Conservation (phyloP, 2,329 filamentous ascomycete species). For the Pseudocercospora fuligena region DNA sequence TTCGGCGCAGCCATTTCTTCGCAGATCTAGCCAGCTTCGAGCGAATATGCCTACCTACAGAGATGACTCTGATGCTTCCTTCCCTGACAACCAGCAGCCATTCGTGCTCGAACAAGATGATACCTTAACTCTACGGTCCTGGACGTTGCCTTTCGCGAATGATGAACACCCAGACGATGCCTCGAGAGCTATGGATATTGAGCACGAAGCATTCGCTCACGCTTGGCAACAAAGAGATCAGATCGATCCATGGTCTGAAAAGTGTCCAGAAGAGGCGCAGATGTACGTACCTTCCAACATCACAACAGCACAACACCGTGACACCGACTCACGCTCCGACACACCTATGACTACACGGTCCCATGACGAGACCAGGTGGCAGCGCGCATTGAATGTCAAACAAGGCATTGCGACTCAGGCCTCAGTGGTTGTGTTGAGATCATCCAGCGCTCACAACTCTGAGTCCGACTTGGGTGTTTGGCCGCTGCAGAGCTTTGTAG, state of each 20-base stretch:
- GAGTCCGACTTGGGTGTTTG: constrained; percentile 15
- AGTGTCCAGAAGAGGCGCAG: background rate
- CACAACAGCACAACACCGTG: background rate
- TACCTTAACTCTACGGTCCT: background rate
- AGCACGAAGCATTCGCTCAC: background rate
- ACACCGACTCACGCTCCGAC: background rate
- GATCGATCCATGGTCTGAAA: background rate
- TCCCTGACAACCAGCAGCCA: background rate
- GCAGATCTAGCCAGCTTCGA: background rate
- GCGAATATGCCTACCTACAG: background rate
- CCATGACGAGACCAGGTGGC: constrained; percentile 28
- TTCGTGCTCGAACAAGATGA: background rate
- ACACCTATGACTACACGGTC: background rate
- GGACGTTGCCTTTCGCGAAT: background rate
- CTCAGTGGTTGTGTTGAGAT: constrained; percentile 29
- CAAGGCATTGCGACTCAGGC: constrained; percentile 20
- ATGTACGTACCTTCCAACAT: background rate
- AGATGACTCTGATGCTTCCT: background rate
- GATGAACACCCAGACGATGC: background rate
- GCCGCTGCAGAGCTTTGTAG: background rate
- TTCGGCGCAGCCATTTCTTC: background rate
- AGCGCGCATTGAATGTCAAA: constrained; percentile 20
- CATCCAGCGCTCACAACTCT: constrained; percentile 27
- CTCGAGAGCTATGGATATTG: background rate
- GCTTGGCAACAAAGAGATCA: background rate